Evolutionary conservation across 164 flowering plant genomes (phyloP).

Genomic region (Protea cynaroides): DNA sequence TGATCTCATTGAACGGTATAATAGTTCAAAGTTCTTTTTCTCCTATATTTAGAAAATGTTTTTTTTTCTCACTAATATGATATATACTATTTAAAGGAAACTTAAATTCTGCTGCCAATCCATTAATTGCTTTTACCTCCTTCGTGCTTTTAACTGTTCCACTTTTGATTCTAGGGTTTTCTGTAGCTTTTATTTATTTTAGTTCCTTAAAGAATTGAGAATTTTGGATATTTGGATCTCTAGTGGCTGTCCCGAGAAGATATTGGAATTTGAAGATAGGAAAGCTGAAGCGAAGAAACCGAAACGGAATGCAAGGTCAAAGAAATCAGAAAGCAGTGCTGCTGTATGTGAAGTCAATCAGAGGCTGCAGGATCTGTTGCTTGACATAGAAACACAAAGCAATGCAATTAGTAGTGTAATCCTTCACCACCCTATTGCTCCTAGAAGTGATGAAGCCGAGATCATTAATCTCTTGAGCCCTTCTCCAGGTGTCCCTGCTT

Average conservation of each 20-base stretch:
- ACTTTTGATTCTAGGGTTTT: not conserved
- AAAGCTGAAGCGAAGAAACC: slow-evolving; percentile 46
- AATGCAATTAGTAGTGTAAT: slow-evolving; percentile 5
- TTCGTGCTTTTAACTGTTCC: too few relatives aligned
- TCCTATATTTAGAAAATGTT: not conserved
- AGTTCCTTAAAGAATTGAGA: not conserved
- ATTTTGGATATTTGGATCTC: not conserved
- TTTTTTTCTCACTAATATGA: not conserved
- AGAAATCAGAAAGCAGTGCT: slow-evolving; percentile 29
- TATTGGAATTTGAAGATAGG: slow-evolving; percentile 54
- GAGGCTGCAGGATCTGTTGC: slow-evolving; percentile 47
- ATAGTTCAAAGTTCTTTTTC: not conserved
- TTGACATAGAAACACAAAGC: slow-evolving; percentile 40
- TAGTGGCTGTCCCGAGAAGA: slow-evolving; percentile 95
- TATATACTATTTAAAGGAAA: not conserved
- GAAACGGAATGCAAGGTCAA: slow-evolving; percentile 34
- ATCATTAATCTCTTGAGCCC: slow-evolving; percentile 80
- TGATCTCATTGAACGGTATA: slow-evolving; percentile 66
- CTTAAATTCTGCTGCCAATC: not conserved
- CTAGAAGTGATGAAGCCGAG: slow-evolving; percentile 14
- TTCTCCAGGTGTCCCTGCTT: slow-evolving; percentile 29
- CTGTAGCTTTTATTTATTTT: not conserved
- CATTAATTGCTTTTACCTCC: not conserved
- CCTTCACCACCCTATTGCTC: not conserved
- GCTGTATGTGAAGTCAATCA: slow-evolving; percentile 35